Evolutionary conservation across 1,284 basidiomycete genomes (phyloP).

Genomic region (Cutaneotrichosporon cutaneum): DNA sequence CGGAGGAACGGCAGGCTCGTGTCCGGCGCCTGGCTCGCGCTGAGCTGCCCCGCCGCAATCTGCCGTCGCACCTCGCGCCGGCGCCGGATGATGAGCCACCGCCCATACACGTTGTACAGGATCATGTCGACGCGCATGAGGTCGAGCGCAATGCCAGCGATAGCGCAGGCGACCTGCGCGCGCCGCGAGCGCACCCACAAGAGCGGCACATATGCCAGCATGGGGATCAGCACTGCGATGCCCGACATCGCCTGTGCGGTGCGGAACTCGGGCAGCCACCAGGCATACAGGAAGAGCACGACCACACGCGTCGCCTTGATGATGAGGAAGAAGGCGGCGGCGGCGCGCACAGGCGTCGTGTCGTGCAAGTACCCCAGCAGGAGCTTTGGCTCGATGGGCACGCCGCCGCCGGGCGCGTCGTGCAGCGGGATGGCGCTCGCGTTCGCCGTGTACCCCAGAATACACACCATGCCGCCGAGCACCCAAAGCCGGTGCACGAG

Average conservation of each 20-base stretch:
- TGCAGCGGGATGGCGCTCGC: conserved; percentile 43
- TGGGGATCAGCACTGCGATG: conserved; percentile 38
- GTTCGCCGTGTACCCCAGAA: conserved; percentile 51
- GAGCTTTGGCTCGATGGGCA: too few species aligned
- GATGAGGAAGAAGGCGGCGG: conserved; percentile 42
- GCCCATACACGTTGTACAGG: conserved; percentile 24
- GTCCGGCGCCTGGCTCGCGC: neutral
- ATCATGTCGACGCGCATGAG: conserved; percentile 29
- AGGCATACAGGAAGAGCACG: conserved; percentile 38
- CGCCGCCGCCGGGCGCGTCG: neutral
- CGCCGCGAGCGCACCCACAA: conserved; percentile 37
- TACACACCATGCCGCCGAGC: conserved; percentile 47
- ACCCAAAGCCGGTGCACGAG: conserved; percentile 49
- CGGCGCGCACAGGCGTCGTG: conserved; percentile 28
- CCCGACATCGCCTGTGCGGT: conserved; percentile 33
- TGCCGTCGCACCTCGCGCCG: neutral
- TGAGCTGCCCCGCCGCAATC: conserved; percentile 9
- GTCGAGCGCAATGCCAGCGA: conserved; percentile 34
- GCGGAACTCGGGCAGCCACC: conserved; percentile 45
- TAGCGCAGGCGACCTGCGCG: conserved; percentile 37
- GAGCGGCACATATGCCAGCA: conserved; percentile 48
- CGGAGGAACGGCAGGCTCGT: conserved; percentile 2
- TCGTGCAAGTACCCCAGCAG: neutral
- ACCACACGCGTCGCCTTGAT: conserved; percentile 34
- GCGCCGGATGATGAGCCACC: neutral